Percentiles rank a stretch among this genome's conserved stretches.
Conservation (phyloP, 1,284 basidiomycete genomes). For the Inonotus obliquus region DNA sequence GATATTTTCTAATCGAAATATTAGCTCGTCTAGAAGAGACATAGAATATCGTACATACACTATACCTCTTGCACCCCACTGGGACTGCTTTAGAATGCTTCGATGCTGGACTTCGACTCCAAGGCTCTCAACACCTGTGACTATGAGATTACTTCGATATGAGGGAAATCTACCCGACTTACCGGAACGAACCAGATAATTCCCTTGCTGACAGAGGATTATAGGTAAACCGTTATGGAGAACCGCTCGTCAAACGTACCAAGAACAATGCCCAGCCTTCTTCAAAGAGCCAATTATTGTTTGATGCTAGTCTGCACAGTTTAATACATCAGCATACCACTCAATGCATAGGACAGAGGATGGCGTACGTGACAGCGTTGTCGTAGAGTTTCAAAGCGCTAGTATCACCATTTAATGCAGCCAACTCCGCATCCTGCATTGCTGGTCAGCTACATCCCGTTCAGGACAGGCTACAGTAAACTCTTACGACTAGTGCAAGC, state of each 20-base stretch:
- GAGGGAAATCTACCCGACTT: not conserved
- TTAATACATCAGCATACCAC: not conserved
- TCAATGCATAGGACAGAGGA: not conserved
- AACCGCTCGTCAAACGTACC: constrained; percentile 31
- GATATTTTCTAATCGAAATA: constrained; percentile 37
- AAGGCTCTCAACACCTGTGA: constrained; percentile 45
- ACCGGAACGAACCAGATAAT: constrained; percentile 61
- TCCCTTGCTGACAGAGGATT: constrained; percentile 50
- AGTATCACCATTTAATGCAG: constrained; percentile 48
- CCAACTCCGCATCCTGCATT: constrained; percentile 58
- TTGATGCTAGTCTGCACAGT: constrained; percentile 47
- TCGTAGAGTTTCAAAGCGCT: constrained; percentile 64
- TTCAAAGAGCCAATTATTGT: constrained; percentile 64
- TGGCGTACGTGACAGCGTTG: constrained; percentile 53
- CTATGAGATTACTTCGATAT: not conserved
- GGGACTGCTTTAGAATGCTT: constrained; percentile 57
- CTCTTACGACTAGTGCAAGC: constrained; percentile 58
- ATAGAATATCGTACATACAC: constrained; percentile 40
- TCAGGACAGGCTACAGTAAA: not conserved
- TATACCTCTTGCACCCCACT: constrained; percentile 69
- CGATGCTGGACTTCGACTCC: constrained; percentile 61
- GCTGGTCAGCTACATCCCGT: not conserved
- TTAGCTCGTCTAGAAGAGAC: not conserved
- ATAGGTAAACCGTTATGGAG: not conserved
- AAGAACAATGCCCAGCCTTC: constrained; percentile 65